Percentiles rank a stretch among this genome's conserved stretches.
Evolutionary conservation across 148 eudicot species (phyloP).

Genomic region (Cornus controversa): DNA sequence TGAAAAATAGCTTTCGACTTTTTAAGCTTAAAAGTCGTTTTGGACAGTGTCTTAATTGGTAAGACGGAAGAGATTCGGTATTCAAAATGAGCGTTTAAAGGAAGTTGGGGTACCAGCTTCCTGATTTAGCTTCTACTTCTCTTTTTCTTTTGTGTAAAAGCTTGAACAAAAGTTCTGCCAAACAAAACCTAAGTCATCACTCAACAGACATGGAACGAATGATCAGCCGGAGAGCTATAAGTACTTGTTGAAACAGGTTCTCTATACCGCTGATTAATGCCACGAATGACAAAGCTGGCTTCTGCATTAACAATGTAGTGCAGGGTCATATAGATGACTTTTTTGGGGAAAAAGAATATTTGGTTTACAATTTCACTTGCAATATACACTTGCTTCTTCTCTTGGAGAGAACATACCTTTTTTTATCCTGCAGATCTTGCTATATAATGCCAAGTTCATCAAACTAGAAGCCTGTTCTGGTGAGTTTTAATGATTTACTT

Average conservation of each 20-base stretch:
- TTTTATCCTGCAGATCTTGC: neutral
- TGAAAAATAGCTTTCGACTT: no score
- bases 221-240: conserved; percentile 16
- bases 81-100: no score
- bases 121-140: no score
- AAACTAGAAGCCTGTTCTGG: no score
- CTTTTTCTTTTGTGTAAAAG: neutral
- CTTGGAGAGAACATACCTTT: neutral
- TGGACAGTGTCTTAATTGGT: no score
- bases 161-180: neutral
- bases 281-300: conserved; percentile 84
- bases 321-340: neutral
- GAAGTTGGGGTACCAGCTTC: no score
- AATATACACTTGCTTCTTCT: neutral
- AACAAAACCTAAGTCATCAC: no score
- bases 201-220: conserved; percentile 12
- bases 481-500: no score
- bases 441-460: neutral
- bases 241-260: conserved; percentile 56
- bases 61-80: no score
- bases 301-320: conserved; percentile 49
- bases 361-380: no score
- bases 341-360: no score
- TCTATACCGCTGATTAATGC: conserved; percentile 71
- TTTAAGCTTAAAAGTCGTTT: no score